Conservation (phyloP, 768 basidiomycete genomes). For the Termitomyces sp. region DNA sequence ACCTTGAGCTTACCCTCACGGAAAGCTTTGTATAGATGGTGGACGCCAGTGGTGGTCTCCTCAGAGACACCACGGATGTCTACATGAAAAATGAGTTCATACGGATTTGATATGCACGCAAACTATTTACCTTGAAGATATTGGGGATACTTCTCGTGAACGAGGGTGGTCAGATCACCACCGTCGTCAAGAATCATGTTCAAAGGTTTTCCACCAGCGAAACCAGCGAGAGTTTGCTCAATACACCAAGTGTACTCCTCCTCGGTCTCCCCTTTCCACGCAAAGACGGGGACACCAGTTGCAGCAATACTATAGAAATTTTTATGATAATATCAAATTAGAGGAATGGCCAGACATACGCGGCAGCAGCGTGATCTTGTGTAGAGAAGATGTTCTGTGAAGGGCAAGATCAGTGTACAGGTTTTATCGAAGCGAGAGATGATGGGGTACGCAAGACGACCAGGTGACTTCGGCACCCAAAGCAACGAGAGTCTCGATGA, state of each 20-base stretch:
- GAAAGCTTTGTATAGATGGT: slow-evolving; percentile 98
- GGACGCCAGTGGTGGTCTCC: slow-evolving; percentile 99
- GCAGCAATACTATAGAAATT: slow-evolving; percentile 74
- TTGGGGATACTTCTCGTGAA: slow-evolving; percentile 96
- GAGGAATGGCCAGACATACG: slow-evolving; percentile 46
- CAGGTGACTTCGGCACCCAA: slow-evolving; percentile 97
- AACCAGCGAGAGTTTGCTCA: slow-evolving; percentile 90
- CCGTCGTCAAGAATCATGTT: slow-evolving; percentile 99
- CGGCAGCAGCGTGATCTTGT: slow-evolving; percentile 98
- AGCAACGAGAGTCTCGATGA: slow-evolving; percentile 95
- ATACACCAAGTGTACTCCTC: slow-evolving; percentile 99
- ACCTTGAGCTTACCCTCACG: slow-evolving; percentile 94
- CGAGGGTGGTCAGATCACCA: slow-evolving; percentile 91
- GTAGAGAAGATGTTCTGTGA: slow-evolving; percentile 97
- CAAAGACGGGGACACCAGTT: slow-evolving; percentile 97
- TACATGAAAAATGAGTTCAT: slow-evolving; percentile 26
- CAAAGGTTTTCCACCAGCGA: slow-evolving; percentile 76
- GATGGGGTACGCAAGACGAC: slow-evolving; percentile 86
- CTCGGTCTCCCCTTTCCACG: slow-evolving; percentile 99
- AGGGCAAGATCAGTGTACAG: neutral
- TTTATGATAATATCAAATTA: slow-evolving; percentile 2
- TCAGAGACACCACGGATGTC: slow-evolving; percentile 94
- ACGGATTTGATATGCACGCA: neutral
- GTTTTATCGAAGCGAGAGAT: neutral
- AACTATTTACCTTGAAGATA: slow-evolving; percentile 59